Evolutionary conservation across 2,329 filamentous ascomycete species (phyloP), one percentile per base, ranked within the genome.

Genomic region (Lachnellula subtilissima): DNA sequence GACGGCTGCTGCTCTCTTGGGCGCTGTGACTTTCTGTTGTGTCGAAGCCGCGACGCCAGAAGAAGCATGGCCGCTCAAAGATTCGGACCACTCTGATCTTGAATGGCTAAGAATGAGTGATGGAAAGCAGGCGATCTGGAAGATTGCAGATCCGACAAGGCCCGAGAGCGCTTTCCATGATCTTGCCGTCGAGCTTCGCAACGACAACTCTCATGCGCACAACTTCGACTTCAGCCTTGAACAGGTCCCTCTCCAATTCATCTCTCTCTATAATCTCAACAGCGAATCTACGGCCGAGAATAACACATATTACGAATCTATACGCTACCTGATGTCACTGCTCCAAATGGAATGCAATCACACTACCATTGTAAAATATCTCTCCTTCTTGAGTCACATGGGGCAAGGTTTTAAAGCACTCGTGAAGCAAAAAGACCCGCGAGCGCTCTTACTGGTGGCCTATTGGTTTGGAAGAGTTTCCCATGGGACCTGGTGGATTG

Each of bases 41-140:
- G 66, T 79, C 22, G 75, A 79, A 35, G 70, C 72, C 0, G 57
- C 64, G 0, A 69, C 70, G 0, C 71, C 79, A 0, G 68, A 76
- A 50, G 67, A 79, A 53, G 73, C 78, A 2, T 87, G 83, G 83
- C 84, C 84, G 0, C 69, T 87, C 1, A 77, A 73, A 39, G 59
- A 69, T 2, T 66, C 72, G 0, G 70, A 70, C 0, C 57, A 71
- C 0, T 64, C 69, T 0, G 80, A 85, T 58, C 71, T 86, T 1
- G 74, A 80, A 62, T 87, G 83, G 84, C 65, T 86, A 2, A 78
- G 73, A 50, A 75, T 86, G 66, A 76, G 73, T 55, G 75, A 80
- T 12, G 80, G 80, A 0, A 86, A 86, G 67, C 75, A 73, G 52
- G 73, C 75, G 4, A 71, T 86, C 1, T 84, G 77, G 76, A 65